Conservation (phyloP, 2,329 filamentous ascomycete species). For the Penicillium vulpinum region DNA sequence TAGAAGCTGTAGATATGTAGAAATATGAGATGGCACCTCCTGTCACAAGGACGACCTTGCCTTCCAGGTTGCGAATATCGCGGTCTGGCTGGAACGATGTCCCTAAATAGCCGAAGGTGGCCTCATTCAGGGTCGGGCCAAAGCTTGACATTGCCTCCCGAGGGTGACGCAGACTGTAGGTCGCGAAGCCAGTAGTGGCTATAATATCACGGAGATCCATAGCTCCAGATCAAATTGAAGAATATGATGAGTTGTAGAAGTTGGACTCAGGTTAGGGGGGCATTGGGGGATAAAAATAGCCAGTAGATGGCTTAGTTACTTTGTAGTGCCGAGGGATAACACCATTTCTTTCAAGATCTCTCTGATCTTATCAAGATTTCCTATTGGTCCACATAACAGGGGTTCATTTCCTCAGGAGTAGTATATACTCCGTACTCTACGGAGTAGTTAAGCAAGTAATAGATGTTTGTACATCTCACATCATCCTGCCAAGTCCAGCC, state of each 20-base stretch:
- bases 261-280: background rate
- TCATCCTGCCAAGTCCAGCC: background rate
- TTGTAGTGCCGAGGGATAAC: background rate
- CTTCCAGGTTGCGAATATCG: slow-evolving; percentile 49
- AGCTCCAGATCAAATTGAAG: background rate
- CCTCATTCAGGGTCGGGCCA: slow-evolving; percentile 38
- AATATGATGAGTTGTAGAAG: background rate
- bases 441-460: too few relatives aligned
- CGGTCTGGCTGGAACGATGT: slow-evolving; percentile 44
- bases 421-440: too few relatives aligned
- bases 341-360: background rate
- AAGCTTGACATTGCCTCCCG: slow-evolving; percentile 32
- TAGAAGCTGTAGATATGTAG: background rate
- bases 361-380: background rate
- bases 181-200: slow-evolving; percentile 17
- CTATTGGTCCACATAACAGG: background rate
- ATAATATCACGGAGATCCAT: slow-evolving; percentile 21
- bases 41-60: slow-evolving; percentile 54
- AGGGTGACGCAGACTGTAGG: slow-evolving; percentile 30
- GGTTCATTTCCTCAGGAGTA: background rate
- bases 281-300: background rate
- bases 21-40: slow-evolving; percentile 42
- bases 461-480: background rate
- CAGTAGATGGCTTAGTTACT: background rate
- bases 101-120: slow-evolving; percentile 36